Evolutionary conservation across 352 stramenopile species (phyloP), one percentile per base, ranked within the genome.

Genomic region (Phytophthora hybrid): DNA sequence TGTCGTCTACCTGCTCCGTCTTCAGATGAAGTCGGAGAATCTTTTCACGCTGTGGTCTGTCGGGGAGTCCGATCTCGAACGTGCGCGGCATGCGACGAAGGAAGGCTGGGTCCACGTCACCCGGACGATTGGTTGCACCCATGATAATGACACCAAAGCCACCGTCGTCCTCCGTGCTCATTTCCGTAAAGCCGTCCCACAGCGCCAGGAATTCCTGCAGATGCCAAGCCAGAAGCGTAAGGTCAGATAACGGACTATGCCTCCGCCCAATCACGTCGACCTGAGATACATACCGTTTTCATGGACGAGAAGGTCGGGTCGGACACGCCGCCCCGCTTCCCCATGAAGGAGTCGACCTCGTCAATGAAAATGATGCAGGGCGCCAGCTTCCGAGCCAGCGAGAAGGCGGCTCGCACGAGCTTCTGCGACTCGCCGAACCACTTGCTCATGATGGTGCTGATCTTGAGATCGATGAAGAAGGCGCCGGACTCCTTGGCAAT

Each of bases 291-390:
- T 67, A 92, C 87, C 64, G 91, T 96, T 76, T 97, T 97, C 91
- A 97, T 97, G 18, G 85, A 94, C 7, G 87, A 88, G 31, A 95
- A 89, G 39, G 88, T 98, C 65, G 72, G 93, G 56, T 92, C 90
- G 0, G 87, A 93, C 7, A 84, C 79, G 10, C 89, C 88, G 54
- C 88, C 83, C 46, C 92, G 87, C 64, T 94, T 94, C 19, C 92
- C 91, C 89, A 97, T 96, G 80, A 97, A 97, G 56, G 89, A 96
- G 72, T 98, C 93, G 16, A 99, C 91, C 75, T 99, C 98, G 77
- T 99, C 98, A 57, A 99, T 99, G 74, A 99, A 99, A 62, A 99
- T 98, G 74, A 99, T 98, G 71, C 92, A 98, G 3, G 98, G 98
- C 51, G 94, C 88, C 47, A 99, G 84, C 81, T 99, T 99, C 46